Base-by-base conservation (phyloP, 495 filamentous ascomycete genomes). In the Aspergillus sparsus region DNA sequence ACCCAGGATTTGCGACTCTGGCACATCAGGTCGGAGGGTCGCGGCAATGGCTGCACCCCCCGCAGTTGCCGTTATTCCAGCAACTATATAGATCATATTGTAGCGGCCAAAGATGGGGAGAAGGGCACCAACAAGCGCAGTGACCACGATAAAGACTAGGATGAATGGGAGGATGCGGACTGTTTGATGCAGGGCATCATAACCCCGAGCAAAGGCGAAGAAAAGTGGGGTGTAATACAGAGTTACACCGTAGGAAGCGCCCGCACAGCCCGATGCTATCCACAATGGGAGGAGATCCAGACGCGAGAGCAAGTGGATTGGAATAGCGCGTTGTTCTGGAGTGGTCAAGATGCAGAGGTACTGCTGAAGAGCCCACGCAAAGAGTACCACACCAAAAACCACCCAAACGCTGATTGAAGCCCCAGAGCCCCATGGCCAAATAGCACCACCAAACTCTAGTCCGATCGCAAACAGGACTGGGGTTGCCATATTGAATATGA, bases 371-470 rank as follows among this genome's bases (percentile, higher is more conserved):
- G 37, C 11, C 54, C 58, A 80, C 6, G 69, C 34, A 46, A 82
- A 55, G 35, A 82, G 63, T 1, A 83, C 45, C 1, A 83, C 67
- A 37, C 70, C 80, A 31, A 77, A 80, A 32, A 81, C 66, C 13
- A 81, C 73, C 51, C 83, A 75, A 6, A 79, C 58, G 2, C 74
- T 76, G 58, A 87, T 83, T 39, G 81, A 82, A 3, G 65, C 68
- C 3, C 74, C 77, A 50, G 67, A 69, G 37, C 74, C 68, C 85
- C 83, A 88, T 1, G 73, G 49, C 70, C 80, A 87, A 10, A 68
- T 27, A 16, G 70, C 55, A 12, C 83, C 83, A 36, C 61, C 62
- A 53, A 66, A 71, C 12, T 47, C 55, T 5, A 70, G 57, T 3
- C 64, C 58, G 3, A 73, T 32, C 0, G 66, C 53, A 15, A 72